phyloP scores from a whole-genome alignment of 2,329 filamentous ascomycete genomes.

The Colletotrichum sp. region DNA sequence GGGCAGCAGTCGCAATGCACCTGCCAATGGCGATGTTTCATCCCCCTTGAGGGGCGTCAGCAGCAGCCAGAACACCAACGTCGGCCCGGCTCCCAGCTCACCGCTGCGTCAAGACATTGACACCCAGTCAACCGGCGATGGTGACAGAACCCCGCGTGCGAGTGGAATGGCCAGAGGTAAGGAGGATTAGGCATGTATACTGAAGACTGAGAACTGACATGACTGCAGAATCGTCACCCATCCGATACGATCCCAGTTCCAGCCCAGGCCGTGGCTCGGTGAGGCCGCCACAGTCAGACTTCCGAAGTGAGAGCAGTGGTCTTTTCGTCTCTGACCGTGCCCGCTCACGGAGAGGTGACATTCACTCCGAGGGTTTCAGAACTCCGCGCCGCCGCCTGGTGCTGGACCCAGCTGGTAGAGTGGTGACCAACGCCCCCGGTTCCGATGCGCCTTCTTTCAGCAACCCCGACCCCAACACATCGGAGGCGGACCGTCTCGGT shows the following conservation, averaged over 20 bases:
- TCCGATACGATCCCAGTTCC: constrained; percentile 89
- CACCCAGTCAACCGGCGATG: constrained; percentile 54
- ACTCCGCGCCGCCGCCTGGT: constrained; percentile 63
- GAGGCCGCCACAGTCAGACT: constrained; percentile 68
- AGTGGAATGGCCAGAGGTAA: constrained; percentile 68
- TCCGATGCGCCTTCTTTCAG: constrained; percentile 67
- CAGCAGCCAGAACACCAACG: constrained; percentile 57
- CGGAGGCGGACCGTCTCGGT: constrained; percentile 87
- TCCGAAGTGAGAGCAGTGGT: constrained; percentile 83
- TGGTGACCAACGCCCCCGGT: constrained; percentile 54
- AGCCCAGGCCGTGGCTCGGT: constrained; percentile 71
- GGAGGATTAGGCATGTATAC: constrained; percentile 21
- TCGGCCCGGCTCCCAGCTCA: constrained; percentile 56
- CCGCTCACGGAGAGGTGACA: constrained; percentile 79
- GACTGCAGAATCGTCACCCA: constrained; percentile 82
- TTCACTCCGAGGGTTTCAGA: constrained; percentile 78
- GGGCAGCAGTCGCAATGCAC: constrained; percentile 30
- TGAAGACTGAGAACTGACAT: neutral
- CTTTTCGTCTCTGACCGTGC: constrained; percentile 75
- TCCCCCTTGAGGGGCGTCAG: constrained; percentile 64
- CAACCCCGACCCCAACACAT: constrained; percentile 79
- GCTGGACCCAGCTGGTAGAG: constrained; percentile 63
- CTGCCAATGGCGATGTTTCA: constrained; percentile 45
- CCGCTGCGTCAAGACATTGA: constrained; percentile 65
- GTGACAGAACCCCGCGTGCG: constrained; percentile 75